Percentiles rank a stretch among this genome's conserved stretches.
Evolutionary conservation across 2,329 filamentous ascomycete genomes (phyloP).

Genomic region (Fusarium sp.): DNA sequence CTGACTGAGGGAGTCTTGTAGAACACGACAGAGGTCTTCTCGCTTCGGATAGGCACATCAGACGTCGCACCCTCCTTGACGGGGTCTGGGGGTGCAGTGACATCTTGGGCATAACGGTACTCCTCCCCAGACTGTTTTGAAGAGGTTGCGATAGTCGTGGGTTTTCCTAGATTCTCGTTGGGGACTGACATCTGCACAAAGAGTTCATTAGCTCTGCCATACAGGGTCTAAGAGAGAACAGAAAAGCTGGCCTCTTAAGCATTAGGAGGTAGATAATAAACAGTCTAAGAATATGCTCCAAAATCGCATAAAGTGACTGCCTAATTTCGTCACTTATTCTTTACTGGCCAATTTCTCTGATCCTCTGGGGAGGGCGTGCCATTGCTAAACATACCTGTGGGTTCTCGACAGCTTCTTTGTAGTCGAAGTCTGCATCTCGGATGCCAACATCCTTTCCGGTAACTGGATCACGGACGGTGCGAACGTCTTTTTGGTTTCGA

Average conservation of each 20-base stretch:
- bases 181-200: constrained; percentile 75
- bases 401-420: constrained; percentile 77
- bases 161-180: constrained; percentile 86
- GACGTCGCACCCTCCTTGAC: constrained; percentile 84
- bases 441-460: constrained; percentile 90
- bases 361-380: too few relatives aligned
- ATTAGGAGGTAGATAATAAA: too few relatives aligned
- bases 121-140: constrained; percentile 78
- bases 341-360: too few relatives aligned
- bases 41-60: constrained; percentile 94
- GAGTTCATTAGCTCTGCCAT: not conserved
- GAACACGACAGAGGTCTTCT: constrained; percentile 96
- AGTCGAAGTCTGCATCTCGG: constrained; percentile 78
- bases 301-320: too few relatives aligned
- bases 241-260: too few relatives aligned
- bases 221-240: too few relatives aligned
- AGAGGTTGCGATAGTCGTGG: constrained; percentile 78
- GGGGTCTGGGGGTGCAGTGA: constrained; percentile 91
- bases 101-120: constrained; percentile 87
- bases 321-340: too few relatives aligned
- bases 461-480: constrained; percentile 85
- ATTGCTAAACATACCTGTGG: constrained; percentile 66
- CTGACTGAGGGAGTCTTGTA: constrained; percentile 92
- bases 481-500: constrained; percentile 64
- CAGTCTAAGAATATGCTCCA: too few relatives aligned